Percentiles rank a stretch among this genome's conserved stretches.
These are phyloP conservation scores for Talaromyces sp. DNA, from an alignment of 2,329 filamentous ascomycete genomes.

Conservation along the genomic window DNA sequence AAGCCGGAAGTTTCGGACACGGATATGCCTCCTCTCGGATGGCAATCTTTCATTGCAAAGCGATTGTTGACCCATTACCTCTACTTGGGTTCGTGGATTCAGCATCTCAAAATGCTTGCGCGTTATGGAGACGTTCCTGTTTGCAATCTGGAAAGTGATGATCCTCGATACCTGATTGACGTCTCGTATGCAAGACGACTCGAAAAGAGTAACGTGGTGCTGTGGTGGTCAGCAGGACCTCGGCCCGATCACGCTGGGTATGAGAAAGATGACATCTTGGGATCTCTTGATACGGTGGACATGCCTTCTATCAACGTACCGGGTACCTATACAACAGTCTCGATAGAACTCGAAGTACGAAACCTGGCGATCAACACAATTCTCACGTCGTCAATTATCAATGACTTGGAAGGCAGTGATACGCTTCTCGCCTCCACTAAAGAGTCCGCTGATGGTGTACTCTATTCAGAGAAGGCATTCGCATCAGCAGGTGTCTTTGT, in stretches of 20 bases:
- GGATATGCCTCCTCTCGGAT: constrained; percentile 84
- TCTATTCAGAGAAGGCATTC: constrained; percentile 87
- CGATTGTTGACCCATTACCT: constrained; percentile 87
- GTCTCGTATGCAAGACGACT: constrained; percentile 88
- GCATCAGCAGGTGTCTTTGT: constrained; percentile 88
- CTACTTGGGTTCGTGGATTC: constrained; percentile 86
- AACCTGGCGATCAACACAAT: constrained; percentile 98
- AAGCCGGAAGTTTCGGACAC: constrained; percentile 81
- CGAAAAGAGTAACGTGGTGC: constrained; percentile 85
- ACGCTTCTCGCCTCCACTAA: constrained; percentile 79
- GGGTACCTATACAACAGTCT: constrained; percentile 92
- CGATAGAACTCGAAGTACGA: constrained; percentile 88
- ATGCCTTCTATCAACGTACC: constrained; percentile 94
- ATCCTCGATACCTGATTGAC: constrained; percentile 92
- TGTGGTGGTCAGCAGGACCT: constrained; percentile 92
- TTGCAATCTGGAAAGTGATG: constrained; percentile 92
- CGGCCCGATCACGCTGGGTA: constrained; percentile 94
- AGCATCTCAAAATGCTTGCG: constrained; percentile 82
- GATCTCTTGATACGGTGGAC: constrained; percentile 77
- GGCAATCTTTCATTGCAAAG: constrained; percentile 86
- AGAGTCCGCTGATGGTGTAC: constrained; percentile 60
- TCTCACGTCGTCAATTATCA: constrained; percentile 91
- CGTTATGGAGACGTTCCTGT: constrained; percentile 91
- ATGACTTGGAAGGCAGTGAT: constrained; percentile 88
- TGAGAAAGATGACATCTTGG: constrained; percentile 85